These are phyloP conservation scores for Xanthoceras sorbifolium DNA, from an alignment of 345 rosid genomes.

Conservation along the genomic window DNA sequence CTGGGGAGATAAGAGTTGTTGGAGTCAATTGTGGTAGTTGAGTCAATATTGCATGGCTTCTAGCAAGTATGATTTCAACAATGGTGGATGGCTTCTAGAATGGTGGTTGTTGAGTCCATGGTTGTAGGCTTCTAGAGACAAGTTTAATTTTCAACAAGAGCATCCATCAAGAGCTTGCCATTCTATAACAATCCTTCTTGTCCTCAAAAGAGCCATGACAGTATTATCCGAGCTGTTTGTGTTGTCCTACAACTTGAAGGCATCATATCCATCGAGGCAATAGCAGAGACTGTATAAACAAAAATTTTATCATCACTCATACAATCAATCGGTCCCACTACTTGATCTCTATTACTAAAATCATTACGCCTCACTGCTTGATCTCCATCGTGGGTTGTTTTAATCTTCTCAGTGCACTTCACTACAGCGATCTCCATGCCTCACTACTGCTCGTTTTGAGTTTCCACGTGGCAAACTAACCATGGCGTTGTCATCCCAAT, in stretches of 20 bases:
- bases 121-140: no score
- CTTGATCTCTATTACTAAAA: background rate
- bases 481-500: no score
- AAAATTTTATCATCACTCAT: background rate
- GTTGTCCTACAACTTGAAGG: background rate
- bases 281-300: background rate
- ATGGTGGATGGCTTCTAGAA: no score
- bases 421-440: background rate
- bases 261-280: background rate
- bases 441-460: no score
- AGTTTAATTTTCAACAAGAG: no score
- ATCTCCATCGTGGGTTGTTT: background rate
- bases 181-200: background rate
- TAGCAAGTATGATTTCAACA: no score
- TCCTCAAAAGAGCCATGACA: background rate
- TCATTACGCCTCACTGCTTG: background rate
- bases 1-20: no score
- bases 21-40: no score
- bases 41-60: no score
- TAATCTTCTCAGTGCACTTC: conserved; percentile 4
- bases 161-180: conserved; percentile 4
- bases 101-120: no score
- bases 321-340: background rate
- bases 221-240: background rate
- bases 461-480: no score